Percentiles rank a stretch among this genome's conserved stretches.
Evolutionary conservation across 2,329 filamentous ascomycete species (phyloP).

Genomic region (Xylaria sp.): DNA sequence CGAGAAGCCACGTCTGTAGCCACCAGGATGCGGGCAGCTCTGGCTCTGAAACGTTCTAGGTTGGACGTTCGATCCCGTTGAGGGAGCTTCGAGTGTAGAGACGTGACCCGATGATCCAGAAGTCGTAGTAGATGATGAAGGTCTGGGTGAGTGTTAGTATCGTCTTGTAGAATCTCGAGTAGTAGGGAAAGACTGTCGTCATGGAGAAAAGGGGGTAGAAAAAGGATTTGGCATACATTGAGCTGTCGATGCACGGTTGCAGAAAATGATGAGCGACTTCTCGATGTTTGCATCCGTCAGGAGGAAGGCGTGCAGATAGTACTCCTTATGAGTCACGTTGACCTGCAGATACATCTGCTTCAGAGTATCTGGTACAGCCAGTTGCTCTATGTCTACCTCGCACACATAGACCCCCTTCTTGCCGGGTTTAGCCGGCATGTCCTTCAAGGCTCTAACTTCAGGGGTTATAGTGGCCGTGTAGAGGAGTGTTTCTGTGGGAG

Average conservation of each 20-base stretch:
- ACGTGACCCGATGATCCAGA: slow-evolving; percentile 83
- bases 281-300: slow-evolving; percentile 68
- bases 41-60: slow-evolving; percentile 83
- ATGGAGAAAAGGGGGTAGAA: not conserved
- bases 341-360: slow-evolving; percentile 82
- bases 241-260: slow-evolving; percentile 84
- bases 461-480: slow-evolving; percentile 95
- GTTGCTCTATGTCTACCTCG: slow-evolving; percentile 70
- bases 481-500: slow-evolving; percentile 63
- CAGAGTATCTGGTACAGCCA: slow-evolving; percentile 76
- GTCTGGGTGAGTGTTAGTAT: slow-evolving; percentile 33
- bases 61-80: slow-evolving; percentile 84
- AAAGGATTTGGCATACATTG: slow-evolving; percentile 42
- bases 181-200: too few species aligned
- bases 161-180: not conserved
- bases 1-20: slow-evolving; percentile 92
- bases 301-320: slow-evolving; percentile 87
- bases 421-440: slow-evolving; percentile 62
- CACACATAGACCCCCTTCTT: slow-evolving; percentile 80
- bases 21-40: slow-evolving; percentile 81
- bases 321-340: slow-evolving; percentile 78
- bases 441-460: slow-evolving; percentile 82
- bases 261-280: slow-evolving; percentile 86
- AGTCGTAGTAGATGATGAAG: slow-evolving; percentile 83
- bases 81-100: slow-evolving; percentile 79